These are phyloP conservation scores for Pseudogymnoascus sp. DNA, from an alignment of 2,329 filamentous ascomycete genomes.

Conservation along the genomic window DNA sequence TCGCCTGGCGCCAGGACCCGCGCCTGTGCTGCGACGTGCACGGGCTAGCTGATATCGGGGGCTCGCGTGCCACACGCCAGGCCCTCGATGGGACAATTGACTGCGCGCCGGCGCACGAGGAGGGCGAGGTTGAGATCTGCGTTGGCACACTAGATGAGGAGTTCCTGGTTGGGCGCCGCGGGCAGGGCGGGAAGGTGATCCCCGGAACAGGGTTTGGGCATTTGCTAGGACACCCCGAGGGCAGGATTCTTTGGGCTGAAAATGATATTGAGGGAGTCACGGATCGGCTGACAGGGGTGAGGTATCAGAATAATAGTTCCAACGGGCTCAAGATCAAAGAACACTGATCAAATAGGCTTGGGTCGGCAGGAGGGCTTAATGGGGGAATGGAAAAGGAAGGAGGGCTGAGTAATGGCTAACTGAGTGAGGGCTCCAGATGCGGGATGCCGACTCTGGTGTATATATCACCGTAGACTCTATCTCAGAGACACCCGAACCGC, in stretches of 20 bases:
- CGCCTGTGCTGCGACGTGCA: neutral
- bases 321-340: neutral
- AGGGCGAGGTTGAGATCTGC: slow-evolving; percentile 27
- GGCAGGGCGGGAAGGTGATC: slow-evolving; percentile 11
- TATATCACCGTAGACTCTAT: slow-evolving; percentile 7
- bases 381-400: neutral
- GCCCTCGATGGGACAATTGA: neutral
- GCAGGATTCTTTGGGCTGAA: slow-evolving; percentile 9
- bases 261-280: slow-evolving; percentile 7
- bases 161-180: slow-evolving; percentile 27
- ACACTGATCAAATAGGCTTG: neutral
- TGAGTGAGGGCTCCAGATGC: slow-evolving; percentile 3
- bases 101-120: neutral
- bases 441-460: neutral
- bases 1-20: slow-evolving; percentile 35
- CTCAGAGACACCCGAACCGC: slow-evolving; percentile 3
- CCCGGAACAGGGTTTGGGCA: neutral
- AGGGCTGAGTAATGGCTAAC: neutral
- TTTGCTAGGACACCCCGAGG: slow-evolving; percentile 4
- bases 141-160: slow-evolving; percentile 40
- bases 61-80: neutral
- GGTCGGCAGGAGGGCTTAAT: neutral
- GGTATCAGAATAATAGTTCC: neutral
- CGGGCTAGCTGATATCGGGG: neutral
- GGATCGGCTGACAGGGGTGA: slow-evolving; percentile 2